Evolutionary conservation across 2,329 filamentous ascomycete species (phyloP).

Genomic region (Didymella exigua): DNA sequence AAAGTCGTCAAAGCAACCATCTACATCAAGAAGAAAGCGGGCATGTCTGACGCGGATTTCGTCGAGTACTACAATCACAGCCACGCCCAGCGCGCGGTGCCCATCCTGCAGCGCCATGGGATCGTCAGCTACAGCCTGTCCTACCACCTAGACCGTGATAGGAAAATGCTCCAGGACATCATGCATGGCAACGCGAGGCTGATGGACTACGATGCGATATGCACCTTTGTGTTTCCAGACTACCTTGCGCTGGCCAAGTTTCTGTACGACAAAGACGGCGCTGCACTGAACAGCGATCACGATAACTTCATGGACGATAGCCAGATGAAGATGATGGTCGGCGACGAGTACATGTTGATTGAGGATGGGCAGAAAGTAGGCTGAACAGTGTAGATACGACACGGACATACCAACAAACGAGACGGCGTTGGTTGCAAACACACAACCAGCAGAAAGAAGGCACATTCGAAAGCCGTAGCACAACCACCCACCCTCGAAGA

Average conservation of each 20-base stretch:
- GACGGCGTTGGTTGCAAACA: too few relatives aligned
- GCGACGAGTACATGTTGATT: conserved; percentile 52
- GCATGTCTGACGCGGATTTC: conserved; percentile 53
- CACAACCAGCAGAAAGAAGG: too few relatives aligned
- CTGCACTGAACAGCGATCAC: conserved; percentile 47
- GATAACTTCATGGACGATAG: conserved; percentile 50
- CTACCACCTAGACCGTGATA: conserved; percentile 53
- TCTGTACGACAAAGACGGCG: conserved; percentile 54
- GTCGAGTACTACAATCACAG: conserved; percentile 54
- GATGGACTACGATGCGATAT: conserved; percentile 55
- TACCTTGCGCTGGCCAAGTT: conserved; percentile 54
- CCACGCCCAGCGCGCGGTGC: conserved; percentile 53
- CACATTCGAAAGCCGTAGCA: not conserved
- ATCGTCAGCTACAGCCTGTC: conserved; percentile 56
- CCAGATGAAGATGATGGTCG: conserved; percentile 54
- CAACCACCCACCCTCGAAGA: not conserved
- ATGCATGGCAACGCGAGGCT: conserved; percentile 53
- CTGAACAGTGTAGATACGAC: too few relatives aligned
- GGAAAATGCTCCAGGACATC: conserved; percentile 53
- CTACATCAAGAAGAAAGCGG: conserved; percentile 54
- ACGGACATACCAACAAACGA: too few relatives aligned
- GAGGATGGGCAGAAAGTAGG: conserved; percentile 42
- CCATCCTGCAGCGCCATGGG: conserved; percentile 51
- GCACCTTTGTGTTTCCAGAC: conserved; percentile 56
- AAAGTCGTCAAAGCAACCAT: conserved; percentile 56